These are phyloP conservation scores for Lasiodiplodia hormozganensis DNA, from an alignment of 2,329 filamentous ascomycete genomes.

Conservation along the genomic window DNA sequence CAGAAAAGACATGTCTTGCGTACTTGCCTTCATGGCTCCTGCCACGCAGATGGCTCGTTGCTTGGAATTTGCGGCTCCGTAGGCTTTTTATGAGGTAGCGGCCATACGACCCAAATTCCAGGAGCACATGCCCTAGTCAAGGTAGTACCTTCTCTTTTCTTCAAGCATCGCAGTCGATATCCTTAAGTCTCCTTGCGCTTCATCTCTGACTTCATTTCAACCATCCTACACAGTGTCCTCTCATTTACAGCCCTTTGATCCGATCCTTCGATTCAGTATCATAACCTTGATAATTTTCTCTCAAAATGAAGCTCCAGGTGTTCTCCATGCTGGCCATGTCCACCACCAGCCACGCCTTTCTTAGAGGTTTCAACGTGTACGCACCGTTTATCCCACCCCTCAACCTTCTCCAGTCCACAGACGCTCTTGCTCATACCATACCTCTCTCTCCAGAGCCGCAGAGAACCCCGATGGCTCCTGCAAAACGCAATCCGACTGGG, in stretches of 20 bases:
- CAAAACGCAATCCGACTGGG: slow-evolving; percentile 39
- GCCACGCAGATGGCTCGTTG: not conserved
- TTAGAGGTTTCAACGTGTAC: slow-evolving; percentile 39
- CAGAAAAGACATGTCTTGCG: not conserved
- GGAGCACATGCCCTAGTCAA: not conserved
- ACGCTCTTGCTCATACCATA: not conserved
- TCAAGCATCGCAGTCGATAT: not conserved
- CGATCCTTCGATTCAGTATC: not conserved
- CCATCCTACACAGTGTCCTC: not conserved
- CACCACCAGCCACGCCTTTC: slow-evolving; percentile 34
- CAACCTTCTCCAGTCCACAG: not conserved
- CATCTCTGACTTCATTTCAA: not conserved
- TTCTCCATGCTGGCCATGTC: slow-evolving; percentile 1
- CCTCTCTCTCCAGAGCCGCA: slow-evolving; percentile 30
- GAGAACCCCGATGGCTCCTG: slow-evolving; percentile 38
- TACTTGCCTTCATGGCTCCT: not conserved
- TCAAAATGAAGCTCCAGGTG: slow-evolving; percentile 1
- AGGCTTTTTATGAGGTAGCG: not conserved
- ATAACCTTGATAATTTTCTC: too few species aligned
- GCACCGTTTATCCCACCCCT: not conserved
- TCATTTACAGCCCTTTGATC: not conserved
- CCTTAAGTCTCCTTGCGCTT: not conserved
- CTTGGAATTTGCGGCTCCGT: not conserved
- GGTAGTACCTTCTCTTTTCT: not conserved
- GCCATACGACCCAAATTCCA: not conserved